These are phyloP conservation scores for Lizanozyma gosingica DNA, from an alignment of 1,139 yeast species.

Conservation along the genomic window DNA sequence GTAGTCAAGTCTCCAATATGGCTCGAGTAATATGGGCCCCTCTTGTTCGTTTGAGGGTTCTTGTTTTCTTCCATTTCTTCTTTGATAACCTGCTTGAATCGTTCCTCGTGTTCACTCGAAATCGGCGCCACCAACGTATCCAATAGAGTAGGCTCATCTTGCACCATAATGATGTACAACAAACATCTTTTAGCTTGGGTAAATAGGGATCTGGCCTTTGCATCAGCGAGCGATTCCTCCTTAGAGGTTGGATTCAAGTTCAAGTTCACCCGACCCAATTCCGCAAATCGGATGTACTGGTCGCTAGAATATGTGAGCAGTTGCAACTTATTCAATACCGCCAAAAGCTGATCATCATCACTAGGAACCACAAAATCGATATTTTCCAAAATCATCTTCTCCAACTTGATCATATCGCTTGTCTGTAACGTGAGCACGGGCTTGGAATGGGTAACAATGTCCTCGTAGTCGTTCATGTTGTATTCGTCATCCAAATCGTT, in stretches of 20 bases:
- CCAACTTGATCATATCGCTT: slow-evolving; percentile 56
- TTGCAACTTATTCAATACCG: slow-evolving; percentile 28
- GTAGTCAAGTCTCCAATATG: slow-evolving; percentile 47
- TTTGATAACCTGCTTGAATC: slow-evolving; percentile 46
- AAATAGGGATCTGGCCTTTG: slow-evolving; percentile 46
- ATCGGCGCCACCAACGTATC: slow-evolving; percentile 72
- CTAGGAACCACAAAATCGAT: slow-evolving; percentile 42
- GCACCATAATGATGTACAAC: slow-evolving; percentile 73
- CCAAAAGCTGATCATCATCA: slow-evolving; percentile 48
- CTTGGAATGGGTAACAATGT: slow-evolving; percentile 55
- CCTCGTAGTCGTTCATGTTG: slow-evolving; percentile 60
- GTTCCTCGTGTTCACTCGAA: slow-evolving; percentile 54
- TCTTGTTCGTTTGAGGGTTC: slow-evolving; percentile 19
- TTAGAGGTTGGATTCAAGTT: slow-evolving; percentile 43
- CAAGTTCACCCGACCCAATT: slow-evolving; percentile 30
- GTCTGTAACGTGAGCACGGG: slow-evolving; percentile 57
- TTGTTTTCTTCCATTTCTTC: slow-evolving; percentile 32
- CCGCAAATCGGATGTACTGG: slow-evolving; percentile 16
- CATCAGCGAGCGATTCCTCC: slow-evolving; percentile 34
- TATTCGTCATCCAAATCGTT: slow-evolving; percentile 53
- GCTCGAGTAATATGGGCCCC: slow-evolving; percentile 36
- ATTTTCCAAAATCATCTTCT: slow-evolving; percentile 47
- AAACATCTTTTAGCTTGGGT: slow-evolving; percentile 79
- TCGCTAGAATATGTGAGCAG: slow-evolving; percentile 29
- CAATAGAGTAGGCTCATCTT: slow-evolving; percentile 62